Base-by-base conservation (phyloP, 2,329 filamentous ascomycete species). In the Stenocarpella maydis region DNA sequence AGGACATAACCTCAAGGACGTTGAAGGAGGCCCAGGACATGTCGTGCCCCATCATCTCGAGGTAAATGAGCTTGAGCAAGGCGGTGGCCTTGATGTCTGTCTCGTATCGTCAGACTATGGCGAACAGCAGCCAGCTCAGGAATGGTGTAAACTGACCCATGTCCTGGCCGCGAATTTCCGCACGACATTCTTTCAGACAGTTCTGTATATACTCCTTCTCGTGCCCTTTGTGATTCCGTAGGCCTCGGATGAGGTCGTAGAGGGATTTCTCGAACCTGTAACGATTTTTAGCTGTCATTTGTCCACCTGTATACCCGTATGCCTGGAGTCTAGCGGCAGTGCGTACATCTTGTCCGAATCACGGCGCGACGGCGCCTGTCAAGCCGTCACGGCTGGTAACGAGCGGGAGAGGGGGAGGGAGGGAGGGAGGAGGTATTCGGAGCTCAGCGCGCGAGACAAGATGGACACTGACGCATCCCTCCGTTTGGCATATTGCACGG, bases 11-110 rank as follows among this genome's bases (percentile, higher is more conserved):
- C 83, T 99, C 96, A 58, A 99, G 90, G 65, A 98, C 95, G 79
- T 99, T 93, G 82, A 99, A 99, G 15, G 95, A 95, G 4, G 96
- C 96, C 96, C 96, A 99, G 3, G 95, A 98, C 96, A 99, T 99
- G 81, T 98, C 96, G 79, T 98, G 93, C 17, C 96, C 96, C 75
- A 98, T 95, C 96, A 99, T 99, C 80, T 99, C 96, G 74, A 99
- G 89, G 80, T 99, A 99, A 65, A 98, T 91, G 75, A 99, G 88
- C 84, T 99, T 99, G 77, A 99, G 85, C 66, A 99, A 87, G 54
- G 96, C 96, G 41, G 94, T 98, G 24, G 96, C 95, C 85, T 99
- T 99, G 81, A 97, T 88, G 83, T 98, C 95, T 93, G 69, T 65
- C 67, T 26, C 15, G 24, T 14, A 31, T 68, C 26, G 49, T 69